Conservation (phyloP, 2,329 filamentous ascomycete genomes). For the Fusarium sp. region DNA sequence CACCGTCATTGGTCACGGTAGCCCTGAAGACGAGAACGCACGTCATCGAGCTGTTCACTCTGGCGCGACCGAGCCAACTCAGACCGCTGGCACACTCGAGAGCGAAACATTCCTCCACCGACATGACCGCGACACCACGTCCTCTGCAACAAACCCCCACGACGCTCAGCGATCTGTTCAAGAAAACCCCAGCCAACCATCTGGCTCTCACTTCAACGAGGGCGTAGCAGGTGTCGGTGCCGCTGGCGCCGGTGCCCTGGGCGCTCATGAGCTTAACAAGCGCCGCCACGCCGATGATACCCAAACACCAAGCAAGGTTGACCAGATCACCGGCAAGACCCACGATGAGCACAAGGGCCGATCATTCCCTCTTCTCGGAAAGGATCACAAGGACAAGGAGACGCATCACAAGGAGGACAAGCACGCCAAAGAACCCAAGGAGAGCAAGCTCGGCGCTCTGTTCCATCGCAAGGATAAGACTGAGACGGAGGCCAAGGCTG, state of each 20-base stretch:
- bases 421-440: slow-evolving; percentile 9
- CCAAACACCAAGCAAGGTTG: background rate
- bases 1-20: slow-evolving; percentile 22
- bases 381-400: slow-evolving; percentile 12
- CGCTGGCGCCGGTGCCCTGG: slow-evolving; percentile 2
- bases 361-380: slow-evolving; percentile 22
- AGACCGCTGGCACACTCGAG: background rate
- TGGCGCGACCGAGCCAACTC: background rate
- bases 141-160: background rate
- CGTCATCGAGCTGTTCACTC: slow-evolving; percentile 7
- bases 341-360: slow-evolving; percentile 22
- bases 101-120: slow-evolving; percentile 1
- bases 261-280: slow-evolving; percentile 14
- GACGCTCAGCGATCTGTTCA: background rate
- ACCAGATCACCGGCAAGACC: background rate
- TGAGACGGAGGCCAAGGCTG: background rate
- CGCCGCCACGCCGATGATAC: background rate
- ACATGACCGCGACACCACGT: background rate
- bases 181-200: background rate
- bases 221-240: background rate
- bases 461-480: slow-evolving; percentile 26
- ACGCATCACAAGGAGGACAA: slow-evolving; percentile 15
- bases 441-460: slow-evolving; percentile 8
- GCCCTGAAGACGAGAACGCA: slow-evolving; percentile 10
- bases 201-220: slow-evolving; percentile 14